These are phyloP conservation scores for Colletotrichum theobromicola DNA, from an alignment of 2,329 filamentous ascomycete genomes.

Conservation along the genomic window DNA sequence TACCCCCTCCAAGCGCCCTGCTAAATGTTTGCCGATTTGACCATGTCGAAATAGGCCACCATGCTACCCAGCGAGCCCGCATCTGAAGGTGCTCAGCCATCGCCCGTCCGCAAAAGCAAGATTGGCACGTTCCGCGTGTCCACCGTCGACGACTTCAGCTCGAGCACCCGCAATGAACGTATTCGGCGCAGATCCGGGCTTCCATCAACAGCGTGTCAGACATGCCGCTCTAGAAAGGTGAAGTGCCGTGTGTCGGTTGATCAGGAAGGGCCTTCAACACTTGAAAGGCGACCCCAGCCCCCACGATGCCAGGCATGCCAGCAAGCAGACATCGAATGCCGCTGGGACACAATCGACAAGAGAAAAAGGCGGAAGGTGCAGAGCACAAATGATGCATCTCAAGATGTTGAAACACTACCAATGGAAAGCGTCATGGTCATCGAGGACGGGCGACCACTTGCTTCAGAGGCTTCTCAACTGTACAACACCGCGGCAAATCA, in stretches of 20 bases:
- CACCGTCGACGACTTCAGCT: neutral
- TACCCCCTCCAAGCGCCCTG: neutral
- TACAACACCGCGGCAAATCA: neutral
- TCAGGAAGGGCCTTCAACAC: neutral
- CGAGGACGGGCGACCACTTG: neutral
- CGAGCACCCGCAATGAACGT: neutral
- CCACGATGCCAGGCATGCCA: neutral
- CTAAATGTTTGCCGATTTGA: neutral
- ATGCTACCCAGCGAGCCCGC: neutral
- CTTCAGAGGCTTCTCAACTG: neutral
- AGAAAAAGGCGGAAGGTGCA: neutral
- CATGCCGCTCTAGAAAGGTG: neutral
- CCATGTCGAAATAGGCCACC: neutral
- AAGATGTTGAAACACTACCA: accelerated
- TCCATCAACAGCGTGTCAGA: neutral
- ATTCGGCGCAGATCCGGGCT: neutral
- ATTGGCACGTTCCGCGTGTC: neutral
- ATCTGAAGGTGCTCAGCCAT: neutral
- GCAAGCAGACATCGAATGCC: neutral
- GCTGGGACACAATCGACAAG: neutral
- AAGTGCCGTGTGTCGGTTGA: neutral
- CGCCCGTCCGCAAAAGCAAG: neutral
- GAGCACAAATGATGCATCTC: neutral
- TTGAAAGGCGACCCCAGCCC: neutral
- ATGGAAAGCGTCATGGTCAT: neutral